phyloP scores from a whole-genome alignment of 2,329 filamentous ascomycete species.

The Ophiocordyceps unilateralis region DNA sequence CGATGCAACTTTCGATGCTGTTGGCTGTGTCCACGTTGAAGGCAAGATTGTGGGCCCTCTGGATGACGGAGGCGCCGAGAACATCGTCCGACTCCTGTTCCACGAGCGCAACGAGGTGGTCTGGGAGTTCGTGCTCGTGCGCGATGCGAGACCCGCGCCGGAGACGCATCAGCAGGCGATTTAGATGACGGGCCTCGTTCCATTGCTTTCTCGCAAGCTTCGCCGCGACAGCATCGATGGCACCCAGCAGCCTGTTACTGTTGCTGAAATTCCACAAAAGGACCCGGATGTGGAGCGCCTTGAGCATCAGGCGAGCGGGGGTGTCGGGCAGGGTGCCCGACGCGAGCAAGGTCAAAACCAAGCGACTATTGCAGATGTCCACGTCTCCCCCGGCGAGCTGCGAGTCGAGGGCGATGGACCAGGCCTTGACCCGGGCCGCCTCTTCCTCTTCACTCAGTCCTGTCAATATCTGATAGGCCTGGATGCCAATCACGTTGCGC shows the following conservation, averaged over 20 bases:
- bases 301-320: slow-evolving; percentile 72
- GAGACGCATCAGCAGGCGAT: slow-evolving; percentile 26
- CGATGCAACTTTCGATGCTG: slow-evolving; percentile 43
- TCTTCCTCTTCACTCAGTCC: slow-evolving; percentile 75
- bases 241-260: slow-evolving; percentile 43
- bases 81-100: slow-evolving; percentile 71
- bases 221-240: slow-evolving; percentile 53
- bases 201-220: slow-evolving; percentile 62
- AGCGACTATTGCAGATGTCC: slow-evolving; percentile 73
- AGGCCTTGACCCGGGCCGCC: slow-evolving; percentile 71
- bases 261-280: slow-evolving; percentile 65
- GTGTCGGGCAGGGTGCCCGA: slow-evolving; percentile 76
- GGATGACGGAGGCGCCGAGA: slow-evolving; percentile 58
- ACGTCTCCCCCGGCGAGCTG: slow-evolving; percentile 82
- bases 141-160: slow-evolving; percentile 23
- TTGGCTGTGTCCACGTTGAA: slow-evolving; percentile 67
- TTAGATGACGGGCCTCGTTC: slow-evolving; percentile 59
- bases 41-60: slow-evolving; percentile 76
- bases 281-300: slow-evolving; percentile 80
- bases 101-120: slow-evolving; percentile 59
- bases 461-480: slow-evolving; percentile 61
- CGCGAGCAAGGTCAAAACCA: slow-evolving; percentile 73
- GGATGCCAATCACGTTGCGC: slow-evolving; percentile 59
- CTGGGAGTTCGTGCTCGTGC: slow-evolving; percentile 46
- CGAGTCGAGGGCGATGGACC: slow-evolving; percentile 84